Percentiles rank a stretch among this genome's conserved stretches.
Conservation (phyloP, 2,329 filamentous ascomycete genomes). For the Colletotrichum gloeosporioides region DNA sequence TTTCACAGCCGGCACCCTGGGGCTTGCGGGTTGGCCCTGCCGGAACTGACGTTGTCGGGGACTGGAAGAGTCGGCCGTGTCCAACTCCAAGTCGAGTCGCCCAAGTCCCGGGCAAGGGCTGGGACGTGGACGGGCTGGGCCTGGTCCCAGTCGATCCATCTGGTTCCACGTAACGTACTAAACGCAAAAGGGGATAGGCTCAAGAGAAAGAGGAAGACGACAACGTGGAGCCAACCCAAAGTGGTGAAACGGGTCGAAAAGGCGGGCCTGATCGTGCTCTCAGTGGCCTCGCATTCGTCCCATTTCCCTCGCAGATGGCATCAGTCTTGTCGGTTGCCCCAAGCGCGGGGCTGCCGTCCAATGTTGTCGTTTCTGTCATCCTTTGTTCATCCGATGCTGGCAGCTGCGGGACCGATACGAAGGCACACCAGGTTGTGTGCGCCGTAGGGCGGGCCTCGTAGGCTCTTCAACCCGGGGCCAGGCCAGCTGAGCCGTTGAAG, state of each 20-base stretch:
- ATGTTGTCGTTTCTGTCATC: not conserved
- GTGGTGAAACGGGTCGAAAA: slow-evolving; percentile 11
- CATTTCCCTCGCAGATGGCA: not conserved
- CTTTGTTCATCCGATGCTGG: slow-evolving; percentile 14
- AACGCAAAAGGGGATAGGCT: slow-evolving; percentile 7
- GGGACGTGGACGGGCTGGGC: slow-evolving; percentile 5
- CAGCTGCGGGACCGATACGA: not conserved
- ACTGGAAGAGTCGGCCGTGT: not conserved
- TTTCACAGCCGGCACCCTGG: slow-evolving; percentile 16
- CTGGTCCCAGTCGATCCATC: slow-evolving; percentile 7
- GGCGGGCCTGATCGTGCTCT: not conserved
- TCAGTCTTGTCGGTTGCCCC: not conserved
- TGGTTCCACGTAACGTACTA: slow-evolving; percentile 16
- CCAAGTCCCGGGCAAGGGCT: not conserved
- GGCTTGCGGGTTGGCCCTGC: not conserved
- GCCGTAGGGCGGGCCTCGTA: not conserved
- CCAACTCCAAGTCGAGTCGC: not conserved
- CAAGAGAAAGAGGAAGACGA: not conserved
- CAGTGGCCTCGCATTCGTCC: not conserved
- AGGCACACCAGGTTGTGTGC: not conserved
- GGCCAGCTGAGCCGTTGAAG: slow-evolving; percentile 2
- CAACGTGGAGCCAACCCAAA: slow-evolving; percentile 8
- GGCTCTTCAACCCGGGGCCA: not conserved
- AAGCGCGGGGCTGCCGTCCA: slow-evolving; percentile 9
- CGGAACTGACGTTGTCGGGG: slow-evolving; percentile 5